A percentile compares a stretch with the other conserved stretches of the same genome.
Conservation (phyloP, 176 grass and related monocot genomes). For the Triticum aestivum region DNA sequence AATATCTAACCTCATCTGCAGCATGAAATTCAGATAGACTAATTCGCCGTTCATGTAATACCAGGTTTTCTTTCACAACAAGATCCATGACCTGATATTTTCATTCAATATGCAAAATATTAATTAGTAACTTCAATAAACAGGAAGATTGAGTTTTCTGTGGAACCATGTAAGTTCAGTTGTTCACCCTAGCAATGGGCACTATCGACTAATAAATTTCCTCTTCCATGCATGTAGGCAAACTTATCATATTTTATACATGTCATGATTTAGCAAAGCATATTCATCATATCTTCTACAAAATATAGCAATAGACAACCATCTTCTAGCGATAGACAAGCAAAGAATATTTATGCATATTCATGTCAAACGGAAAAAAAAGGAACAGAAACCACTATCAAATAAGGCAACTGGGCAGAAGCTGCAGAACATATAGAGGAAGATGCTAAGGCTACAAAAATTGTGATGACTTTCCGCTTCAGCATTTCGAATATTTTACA, state of each 20-base stretch:
- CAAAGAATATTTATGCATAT: too few species aligned
- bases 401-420: neutral
- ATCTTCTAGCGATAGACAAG: neutral
- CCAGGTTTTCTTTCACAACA: constrained; percentile 73
- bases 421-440: neutral
- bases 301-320: neutral
- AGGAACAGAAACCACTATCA: neutral
- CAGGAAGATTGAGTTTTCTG: neutral
- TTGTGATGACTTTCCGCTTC: neutral
- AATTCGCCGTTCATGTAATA: constrained; percentile 80
- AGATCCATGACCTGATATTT: constrained; percentile 95
- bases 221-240: neutral
- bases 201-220: constrained; percentile 11
- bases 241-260: constrained; percentile 5
- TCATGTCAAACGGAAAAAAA: neutral
- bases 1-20: constrained; percentile 81
- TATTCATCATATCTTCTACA: neutral
- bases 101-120: constrained; percentile 3
- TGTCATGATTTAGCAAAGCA: neutral
- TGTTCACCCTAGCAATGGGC: neutral
- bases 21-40: constrained; percentile 99
- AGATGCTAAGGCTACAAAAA: constrained; percentile 8
- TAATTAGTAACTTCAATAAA: constrained; percentile 12
- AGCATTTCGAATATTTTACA: neutral
- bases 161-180: neutral